A percentile compares a stretch with the other conserved stretches of the same genome.
These are phyloP conservation scores for Flueggea neowawraea DNA, from an alignment of 441 rosid species.

Conservation along the genomic window DNA sequence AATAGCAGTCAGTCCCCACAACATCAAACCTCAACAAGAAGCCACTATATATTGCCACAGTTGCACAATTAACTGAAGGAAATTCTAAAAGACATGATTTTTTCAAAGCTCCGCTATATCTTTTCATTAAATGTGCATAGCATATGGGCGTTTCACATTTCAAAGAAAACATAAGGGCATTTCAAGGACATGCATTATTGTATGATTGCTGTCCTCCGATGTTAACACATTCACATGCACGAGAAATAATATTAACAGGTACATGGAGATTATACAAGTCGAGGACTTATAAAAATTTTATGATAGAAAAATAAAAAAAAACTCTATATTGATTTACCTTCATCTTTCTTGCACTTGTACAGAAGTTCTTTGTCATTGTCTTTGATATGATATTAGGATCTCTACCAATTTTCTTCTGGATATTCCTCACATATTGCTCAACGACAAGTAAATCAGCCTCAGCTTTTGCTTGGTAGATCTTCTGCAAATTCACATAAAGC, in stretches of 20 bases:
- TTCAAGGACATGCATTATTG: too few species aligned
- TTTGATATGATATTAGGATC: slow-evolving; percentile 66
- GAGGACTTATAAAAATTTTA: too few species aligned
- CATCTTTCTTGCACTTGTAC: slow-evolving; percentile 91
- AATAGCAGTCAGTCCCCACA: background rate
- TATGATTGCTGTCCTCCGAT: too few species aligned
- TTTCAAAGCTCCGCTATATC: background rate
- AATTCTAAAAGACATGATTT: background rate
- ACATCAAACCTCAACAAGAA: background rate
- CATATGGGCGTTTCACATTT: too few species aligned
- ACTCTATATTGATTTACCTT: slow-evolving; percentile 40
- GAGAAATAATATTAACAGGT: too few species aligned
- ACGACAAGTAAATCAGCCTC: slow-evolving; percentile 76
- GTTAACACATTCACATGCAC: too few species aligned
- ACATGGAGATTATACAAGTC: too few species aligned
- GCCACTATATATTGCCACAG: background rate
- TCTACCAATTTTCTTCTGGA: slow-evolving; percentile 63
- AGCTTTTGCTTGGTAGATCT: too few species aligned
- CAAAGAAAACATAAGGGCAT: too few species aligned
- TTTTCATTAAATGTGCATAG: background rate
- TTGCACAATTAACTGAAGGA: background rate
- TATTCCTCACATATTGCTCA: slow-evolving; percentile 58
- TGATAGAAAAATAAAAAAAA: background rate
- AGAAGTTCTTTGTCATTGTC: slow-evolving; percentile 64
- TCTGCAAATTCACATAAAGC: slow-evolving; percentile 86